A percentile compares a stretch with the other conserved stretches of the same genome.
Evolutionary conservation across 352 stramenopile species (phyloP).

Genomic region (Phytophthora colocasiae): DNA sequence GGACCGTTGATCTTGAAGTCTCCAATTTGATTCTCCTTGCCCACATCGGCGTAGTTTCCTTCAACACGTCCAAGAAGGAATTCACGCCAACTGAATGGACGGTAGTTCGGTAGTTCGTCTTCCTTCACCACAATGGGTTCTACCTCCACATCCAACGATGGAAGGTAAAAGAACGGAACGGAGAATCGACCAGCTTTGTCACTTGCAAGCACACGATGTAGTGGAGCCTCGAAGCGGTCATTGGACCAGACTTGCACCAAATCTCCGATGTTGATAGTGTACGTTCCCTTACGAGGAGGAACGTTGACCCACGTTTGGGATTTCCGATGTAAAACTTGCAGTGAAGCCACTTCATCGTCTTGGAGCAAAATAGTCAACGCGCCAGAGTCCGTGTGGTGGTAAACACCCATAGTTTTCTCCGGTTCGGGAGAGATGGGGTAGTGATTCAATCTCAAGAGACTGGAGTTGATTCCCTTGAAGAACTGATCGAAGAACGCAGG

Average conservation of each 20-base stretch:
- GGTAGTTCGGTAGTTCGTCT: constrained; percentile 56
- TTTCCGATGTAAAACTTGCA: constrained; percentile 54
- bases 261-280: constrained; percentile 71
- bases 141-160: constrained; percentile 66
- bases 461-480: constrained; percentile 79
- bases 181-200: constrained; percentile 50
- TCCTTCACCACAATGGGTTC: constrained; percentile 56
- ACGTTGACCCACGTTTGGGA: constrained; percentile 56
- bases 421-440: constrained; percentile 78
- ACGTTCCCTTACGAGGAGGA: constrained; percentile 46
- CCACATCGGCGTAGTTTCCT: constrained; percentile 11
- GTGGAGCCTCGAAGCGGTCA: constrained; percentile 48
- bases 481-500: constrained; percentile 66
- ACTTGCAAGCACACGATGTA: constrained; percentile 58
- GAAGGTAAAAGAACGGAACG: constrained; percentile 70
- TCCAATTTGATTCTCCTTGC: constrained; percentile 21
- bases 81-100: constrained; percentile 83
- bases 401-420: constrained; percentile 54
- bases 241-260: constrained; percentile 67
- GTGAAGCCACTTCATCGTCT: constrained; percentile 51
- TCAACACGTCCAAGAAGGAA: constrained; percentile 5
- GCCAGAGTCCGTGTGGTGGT: constrained; percentile 67
- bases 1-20: constrained; percentile 14
- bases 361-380: constrained; percentile 60
- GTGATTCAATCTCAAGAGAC: constrained; percentile 92